phyloP scores from a whole-genome alignment of 306 rosid species.

The Fragaria iinumae region DNA sequence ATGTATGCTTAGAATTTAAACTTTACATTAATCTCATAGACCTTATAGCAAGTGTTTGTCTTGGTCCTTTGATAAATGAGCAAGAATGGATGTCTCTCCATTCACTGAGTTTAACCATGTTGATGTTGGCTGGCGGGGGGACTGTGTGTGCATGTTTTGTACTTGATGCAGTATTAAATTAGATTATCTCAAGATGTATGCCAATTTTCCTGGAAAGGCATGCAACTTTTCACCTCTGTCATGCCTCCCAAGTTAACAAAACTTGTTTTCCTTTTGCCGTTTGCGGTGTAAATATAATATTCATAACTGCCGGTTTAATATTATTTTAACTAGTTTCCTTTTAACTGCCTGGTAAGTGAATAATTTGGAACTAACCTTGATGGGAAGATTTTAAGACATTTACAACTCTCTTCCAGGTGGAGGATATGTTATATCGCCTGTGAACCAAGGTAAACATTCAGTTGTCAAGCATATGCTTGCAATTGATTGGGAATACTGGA shows the following conservation, averaged over 20 bases:
- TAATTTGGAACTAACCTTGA: not conserved
- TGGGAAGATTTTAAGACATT: conserved; percentile 3
- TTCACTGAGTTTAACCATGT: not conserved
- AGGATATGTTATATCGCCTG: conserved; percentile 77
- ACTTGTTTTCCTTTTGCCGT: not conserved
- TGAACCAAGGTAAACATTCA: conserved; percentile 67
- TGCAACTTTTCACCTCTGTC: not conserved
- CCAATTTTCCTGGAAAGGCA: not conserved
- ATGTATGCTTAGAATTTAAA: conserved; percentile 48
- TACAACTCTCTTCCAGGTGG: conserved; percentile 53
- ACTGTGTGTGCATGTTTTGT: not conserved
- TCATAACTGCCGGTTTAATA: not conserved
- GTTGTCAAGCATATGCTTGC: conserved; percentile 92
- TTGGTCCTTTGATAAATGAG: not conserved
- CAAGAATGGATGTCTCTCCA: not conserved
- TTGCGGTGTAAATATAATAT: not conserved
- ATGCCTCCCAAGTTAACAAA: not conserved
- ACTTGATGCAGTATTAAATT: not conserved
- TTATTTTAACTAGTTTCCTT: not conserved
- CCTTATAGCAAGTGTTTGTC: not conserved
- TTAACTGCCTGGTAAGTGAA: not conserved
- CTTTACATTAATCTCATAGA: not conserved
- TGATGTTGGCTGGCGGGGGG: not conserved
- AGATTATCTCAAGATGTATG: not conserved
- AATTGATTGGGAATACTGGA: conserved; percentile 89